Base-by-base conservation (phyloP, 1,139 yeast species). In the Scheffersomyces quercinus region DNA sequence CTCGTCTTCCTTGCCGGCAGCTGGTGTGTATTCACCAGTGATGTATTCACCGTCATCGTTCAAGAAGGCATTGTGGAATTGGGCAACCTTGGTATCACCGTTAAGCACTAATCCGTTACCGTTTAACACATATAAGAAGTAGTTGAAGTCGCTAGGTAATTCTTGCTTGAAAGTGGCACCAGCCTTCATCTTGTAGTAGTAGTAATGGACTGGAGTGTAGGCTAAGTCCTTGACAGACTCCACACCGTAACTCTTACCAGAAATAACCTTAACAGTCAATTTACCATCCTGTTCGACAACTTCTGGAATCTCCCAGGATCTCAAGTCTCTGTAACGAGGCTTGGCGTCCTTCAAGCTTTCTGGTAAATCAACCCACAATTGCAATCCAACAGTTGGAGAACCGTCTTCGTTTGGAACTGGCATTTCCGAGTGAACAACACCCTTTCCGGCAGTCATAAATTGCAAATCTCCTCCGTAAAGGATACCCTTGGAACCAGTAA, bases 361-460 rank as follows among this genome's bases (percentile, higher is more conserved):
- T 5, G 97, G 97, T 49, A 89, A 75, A 60, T 89, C 96, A 39
- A 90, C 96, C 97, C 97, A 90, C 42, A 91, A 68, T 64, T 90
- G 97, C 73, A 90, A 73, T 41, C 96, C 97, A 35, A 71, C 77
- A 32, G 83, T 81, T 1, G 78, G 68, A 15, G 73, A 61, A 20
- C 85, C 86, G 51, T 81, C 82, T 7, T 73, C 73, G 52, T 74
- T 75, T 35, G 75, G 73, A 29, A 86, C 80, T n/a, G 96, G 96
- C 82, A 88, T 86, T 58, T 88, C 95, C 5, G 90, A 80, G 58
- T 89, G 96, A 33, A 88, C 89, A 37, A 89, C 81, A 43, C 96
- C 97, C 53, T 77, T 80, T 44, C 97, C 97, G 7, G 97, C 97
- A 45, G 97, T 90, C 96, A 90, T 90, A 62, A 90, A 89, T 67